Evolutionary conservation across 2,329 filamentous ascomycete species (phyloP).

Genomic region (Colletotrichum sp.): DNA sequence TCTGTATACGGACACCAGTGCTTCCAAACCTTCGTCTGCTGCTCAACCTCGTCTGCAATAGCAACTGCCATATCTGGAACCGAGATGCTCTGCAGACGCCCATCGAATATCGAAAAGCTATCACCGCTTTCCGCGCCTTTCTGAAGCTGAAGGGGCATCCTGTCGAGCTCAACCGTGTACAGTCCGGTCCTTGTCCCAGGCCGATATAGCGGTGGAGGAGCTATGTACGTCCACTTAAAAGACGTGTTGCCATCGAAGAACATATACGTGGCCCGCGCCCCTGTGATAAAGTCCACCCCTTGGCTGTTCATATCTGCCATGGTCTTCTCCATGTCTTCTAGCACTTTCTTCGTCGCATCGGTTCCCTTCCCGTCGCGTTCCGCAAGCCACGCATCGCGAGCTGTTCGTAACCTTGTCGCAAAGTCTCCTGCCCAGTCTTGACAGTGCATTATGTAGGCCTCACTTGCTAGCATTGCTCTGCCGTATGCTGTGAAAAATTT

Average conservation of each 20-base stretch:
- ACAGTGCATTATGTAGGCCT: not conserved
- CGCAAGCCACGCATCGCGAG: not conserved
- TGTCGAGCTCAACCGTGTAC: not conserved
- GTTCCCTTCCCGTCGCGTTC: not conserved
- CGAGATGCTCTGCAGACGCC: not conserved
- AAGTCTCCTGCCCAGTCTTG: not conserved
- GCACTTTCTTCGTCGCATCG: not conserved
- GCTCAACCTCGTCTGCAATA: not conserved
- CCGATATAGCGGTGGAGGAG: not conserved
- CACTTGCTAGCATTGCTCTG: not conserved
- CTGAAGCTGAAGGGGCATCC: not conserved
- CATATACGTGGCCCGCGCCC: not conserved
- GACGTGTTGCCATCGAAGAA: not conserved
- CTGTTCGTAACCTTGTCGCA: not conserved
- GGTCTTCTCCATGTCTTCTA: not conserved
- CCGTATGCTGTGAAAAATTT: not conserved
- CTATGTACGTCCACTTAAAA: not conserved
- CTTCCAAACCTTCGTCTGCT: not conserved
- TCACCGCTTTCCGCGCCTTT: not conserved
- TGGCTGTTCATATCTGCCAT: constrained; percentile 2
- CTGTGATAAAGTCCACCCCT: not conserved
- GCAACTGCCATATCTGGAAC: constrained; percentile 1
- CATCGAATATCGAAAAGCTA: not conserved
- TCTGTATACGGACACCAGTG: not conserved
- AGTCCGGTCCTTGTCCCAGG: not conserved